Conservation (phyloP, 2,329 filamentous ascomycete genomes). For the Alternaria sp. region DNA sequence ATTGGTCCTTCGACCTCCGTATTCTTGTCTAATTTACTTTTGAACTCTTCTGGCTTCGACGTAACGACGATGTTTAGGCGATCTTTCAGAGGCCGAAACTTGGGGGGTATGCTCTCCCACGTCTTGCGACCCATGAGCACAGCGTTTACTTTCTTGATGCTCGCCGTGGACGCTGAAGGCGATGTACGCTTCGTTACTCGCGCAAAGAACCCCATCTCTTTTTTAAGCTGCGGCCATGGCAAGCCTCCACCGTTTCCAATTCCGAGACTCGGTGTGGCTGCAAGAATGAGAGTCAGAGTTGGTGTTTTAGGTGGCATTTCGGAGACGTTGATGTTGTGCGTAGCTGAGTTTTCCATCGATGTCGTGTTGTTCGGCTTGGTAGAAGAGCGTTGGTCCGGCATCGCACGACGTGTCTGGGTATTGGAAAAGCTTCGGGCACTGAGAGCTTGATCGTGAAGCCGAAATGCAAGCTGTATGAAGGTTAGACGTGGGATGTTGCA, state of each 20-base stretch:
- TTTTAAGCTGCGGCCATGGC: slow-evolving; percentile 86
- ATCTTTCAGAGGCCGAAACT: slow-evolving; percentile 79
- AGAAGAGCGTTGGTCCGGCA: slow-evolving; percentile 9
- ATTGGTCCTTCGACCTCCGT: slow-evolving; percentile 51
- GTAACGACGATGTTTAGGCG: slow-evolving; percentile 85
- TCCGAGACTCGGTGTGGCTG: slow-evolving; percentile 87
- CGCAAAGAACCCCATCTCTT: slow-evolving; percentile 95
- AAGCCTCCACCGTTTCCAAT: slow-evolving; percentile 81
- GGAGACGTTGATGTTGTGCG: background rate
- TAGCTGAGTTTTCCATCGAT: background rate
- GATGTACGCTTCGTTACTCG: slow-evolving; percentile 78
- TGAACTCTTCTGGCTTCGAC: slow-evolving; percentile 45
- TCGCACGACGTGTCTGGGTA: slow-evolving; percentile 1
- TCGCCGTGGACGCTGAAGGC: slow-evolving; percentile 5
- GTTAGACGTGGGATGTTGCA: background rate
- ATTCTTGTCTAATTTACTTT: slow-evolving; percentile 13
- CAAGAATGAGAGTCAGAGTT: slow-evolving; percentile 87
- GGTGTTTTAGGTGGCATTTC: slow-evolving; percentile 48
- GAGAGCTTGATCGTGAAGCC: background rate
- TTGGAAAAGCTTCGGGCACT: too few relatives aligned
- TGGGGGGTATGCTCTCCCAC: slow-evolving; percentile 85
- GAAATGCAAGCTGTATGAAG: background rate
- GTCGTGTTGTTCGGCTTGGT: background rate
- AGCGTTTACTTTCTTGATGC: slow-evolving; percentile 55
- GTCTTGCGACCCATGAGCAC: slow-evolving; percentile 98